These are phyloP conservation scores for Pelargonium cotyledonis DNA, from an alignment of 441 rosid species.

Conservation along the genomic window DNA sequence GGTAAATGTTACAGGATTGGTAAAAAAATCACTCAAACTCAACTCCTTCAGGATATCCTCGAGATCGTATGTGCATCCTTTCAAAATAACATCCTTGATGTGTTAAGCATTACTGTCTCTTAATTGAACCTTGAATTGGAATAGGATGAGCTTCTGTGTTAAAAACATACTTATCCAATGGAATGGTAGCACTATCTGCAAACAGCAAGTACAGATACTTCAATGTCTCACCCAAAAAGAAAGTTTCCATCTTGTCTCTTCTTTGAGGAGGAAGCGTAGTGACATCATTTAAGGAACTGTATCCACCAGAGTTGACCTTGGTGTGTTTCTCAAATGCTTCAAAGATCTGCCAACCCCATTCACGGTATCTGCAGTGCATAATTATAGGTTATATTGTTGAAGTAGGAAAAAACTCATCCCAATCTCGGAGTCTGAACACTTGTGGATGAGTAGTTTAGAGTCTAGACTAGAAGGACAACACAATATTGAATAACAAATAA, in stretches of 20 bases:
- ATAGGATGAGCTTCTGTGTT: conserved; percentile 94
- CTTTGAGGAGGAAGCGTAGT: conserved; percentile 66
- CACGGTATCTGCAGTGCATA: conserved; percentile 58
- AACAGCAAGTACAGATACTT: conserved; percentile 86
- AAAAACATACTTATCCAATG: conserved; percentile 75
- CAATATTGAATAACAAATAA: conserved; percentile 7
- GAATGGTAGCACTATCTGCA: conserved; percentile 62
- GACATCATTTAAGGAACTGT: conserved; percentile 77
- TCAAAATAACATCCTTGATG: conserved; percentile 12
- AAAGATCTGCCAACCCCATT: conserved; percentile 98
- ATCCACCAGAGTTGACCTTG: conserved; percentile 79
- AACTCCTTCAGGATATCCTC: conserved; percentile 7
- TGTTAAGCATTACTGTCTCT: conserved; percentile 14
- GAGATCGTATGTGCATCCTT: conserved; percentile 16
- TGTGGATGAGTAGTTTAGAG: neutral
- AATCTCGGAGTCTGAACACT: neutral
- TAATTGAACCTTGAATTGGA: conserved; percentile 44
- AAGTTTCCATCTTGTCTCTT: conserved; percentile 95
- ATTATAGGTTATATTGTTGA: conserved; percentile 19
- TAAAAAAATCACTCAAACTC: conserved; percentile 14
- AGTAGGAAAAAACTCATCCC: neutral
- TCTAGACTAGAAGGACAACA: neutral
- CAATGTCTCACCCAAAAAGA: conserved; percentile 84
- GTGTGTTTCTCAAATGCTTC: conserved; percentile 88
- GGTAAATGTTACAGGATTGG: conserved; percentile 10